phyloP scores from a whole-genome alignment of 805 yeast species.

The Metschnikowia koreensis region DNA sequence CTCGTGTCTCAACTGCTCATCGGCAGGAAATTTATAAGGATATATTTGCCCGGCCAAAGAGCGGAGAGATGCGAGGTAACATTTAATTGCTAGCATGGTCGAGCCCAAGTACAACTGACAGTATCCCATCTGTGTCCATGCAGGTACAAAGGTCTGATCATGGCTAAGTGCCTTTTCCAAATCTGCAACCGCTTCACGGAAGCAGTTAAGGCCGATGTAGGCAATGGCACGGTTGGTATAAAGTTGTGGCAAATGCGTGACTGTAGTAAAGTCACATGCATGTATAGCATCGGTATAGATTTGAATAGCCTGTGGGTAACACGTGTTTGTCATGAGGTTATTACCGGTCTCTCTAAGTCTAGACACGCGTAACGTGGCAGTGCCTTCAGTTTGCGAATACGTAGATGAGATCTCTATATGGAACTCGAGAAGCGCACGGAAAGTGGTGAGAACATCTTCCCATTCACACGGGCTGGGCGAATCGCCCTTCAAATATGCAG shows the following conservation, averaged over 20 bases:
- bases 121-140: slow-evolving; percentile 45
- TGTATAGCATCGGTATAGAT: slow-evolving; percentile 38
- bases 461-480: slow-evolving; percentile 4
- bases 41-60: slow-evolving; percentile 30
- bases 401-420: slow-evolving; percentile 1
- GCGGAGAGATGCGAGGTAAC: slow-evolving; percentile 33
- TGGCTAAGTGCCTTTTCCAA: slow-evolving; percentile 30
- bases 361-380: slow-evolving; percentile 1
- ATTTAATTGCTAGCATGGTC: slow-evolving; percentile 31
- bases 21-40: slow-evolving; percentile 23
- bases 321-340: slow-evolving; percentile 34
- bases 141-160: slow-evolving; percentile 38
- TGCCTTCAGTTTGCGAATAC: not conserved
- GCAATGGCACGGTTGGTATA: slow-evolving; percentile 41
- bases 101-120: slow-evolving; percentile 42
- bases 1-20: slow-evolving; percentile 14
- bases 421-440: slow-evolving; percentile 8
- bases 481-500: slow-evolving; percentile 5
- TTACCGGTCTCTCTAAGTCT: slow-evolving; percentile 40
- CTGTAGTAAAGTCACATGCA: slow-evolving; percentile 17
- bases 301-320: slow-evolving; percentile 40
- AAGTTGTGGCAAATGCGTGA: slow-evolving; percentile 28
- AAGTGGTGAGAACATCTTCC: slow-evolving; percentile 7
- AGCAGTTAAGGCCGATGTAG: slow-evolving; percentile 40
- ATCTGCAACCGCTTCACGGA: slow-evolving; percentile 38